These are phyloP conservation scores for Prunus mongolica DNA, from an alignment of 306 rosid genomes.

Conservation along the genomic window DNA sequence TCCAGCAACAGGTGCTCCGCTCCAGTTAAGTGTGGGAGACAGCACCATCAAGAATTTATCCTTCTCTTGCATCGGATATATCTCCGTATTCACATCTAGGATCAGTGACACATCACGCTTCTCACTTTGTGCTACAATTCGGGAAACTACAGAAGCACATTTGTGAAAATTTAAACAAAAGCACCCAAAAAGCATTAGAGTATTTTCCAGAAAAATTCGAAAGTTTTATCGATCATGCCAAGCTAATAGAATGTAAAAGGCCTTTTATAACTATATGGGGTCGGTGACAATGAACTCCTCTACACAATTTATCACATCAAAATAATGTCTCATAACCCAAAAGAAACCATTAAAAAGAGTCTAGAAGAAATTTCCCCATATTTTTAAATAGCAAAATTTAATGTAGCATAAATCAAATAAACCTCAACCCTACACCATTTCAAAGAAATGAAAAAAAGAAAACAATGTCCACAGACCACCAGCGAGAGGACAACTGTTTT, in stretches of 20 bases:
- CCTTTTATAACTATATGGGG: background rate
- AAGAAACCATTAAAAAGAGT: background rate
- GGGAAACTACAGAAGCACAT: conserved; percentile 47
- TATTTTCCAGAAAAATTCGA: background rate
- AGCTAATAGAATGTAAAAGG: background rate
- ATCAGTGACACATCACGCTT: conserved; percentile 57
- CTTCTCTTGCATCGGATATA: conserved; percentile 60
- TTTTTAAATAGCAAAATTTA: background rate
- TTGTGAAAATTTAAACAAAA: conserved; percentile 2
- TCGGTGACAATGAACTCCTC: background rate
- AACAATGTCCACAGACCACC: background rate
- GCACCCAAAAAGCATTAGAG: background rate
- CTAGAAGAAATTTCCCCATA: background rate
- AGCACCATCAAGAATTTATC: conserved; percentile 69
- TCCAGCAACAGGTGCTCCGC: conserved; percentile 25
- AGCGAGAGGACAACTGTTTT: background rate
- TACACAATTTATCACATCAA: background rate
- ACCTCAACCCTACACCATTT: background rate
- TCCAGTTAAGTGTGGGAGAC: conserved; percentile 65
- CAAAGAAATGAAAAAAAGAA: background rate
- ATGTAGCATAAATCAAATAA: background rate
- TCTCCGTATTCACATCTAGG: conserved; percentile 76
- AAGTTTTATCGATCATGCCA: background rate
- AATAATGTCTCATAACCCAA: background rate
- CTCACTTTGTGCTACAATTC: conserved; percentile 75